Base-by-base conservation (phyloP, 345 rosid genomes). In the Eucalyptus microcorys region DNA sequence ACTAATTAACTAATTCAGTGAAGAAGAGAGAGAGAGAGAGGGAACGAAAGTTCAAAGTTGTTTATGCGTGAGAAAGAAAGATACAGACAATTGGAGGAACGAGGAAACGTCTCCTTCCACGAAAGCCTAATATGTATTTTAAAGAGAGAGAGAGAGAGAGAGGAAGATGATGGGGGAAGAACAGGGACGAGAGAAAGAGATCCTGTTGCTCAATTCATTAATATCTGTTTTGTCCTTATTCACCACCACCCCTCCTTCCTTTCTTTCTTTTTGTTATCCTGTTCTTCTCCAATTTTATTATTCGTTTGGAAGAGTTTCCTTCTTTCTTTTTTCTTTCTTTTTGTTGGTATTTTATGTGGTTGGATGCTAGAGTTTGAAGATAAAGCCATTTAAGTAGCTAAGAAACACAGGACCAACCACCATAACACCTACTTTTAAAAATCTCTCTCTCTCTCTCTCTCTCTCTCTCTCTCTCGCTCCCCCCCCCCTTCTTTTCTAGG, bases 81-180 rank as follows among this genome's bases (percentile, higher is more conserved):
- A 94, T 92, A 91, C 94, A 93, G 94, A 92, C 96, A 93, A 94
- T 93, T 91, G 96, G 92, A 92, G 92, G 94, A 86, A 93, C 96
- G 95, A 96, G 97, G 97, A 95, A 97, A 95, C 93, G 95, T 96
- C 97, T 93, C 87, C 96, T 94, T 95, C 96, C 92, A 87, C 89
- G 90, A 91, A 91, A 89, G 90, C 90, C 91, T 34, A 34, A 40
- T 34, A 34, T 34, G 87, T 32, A n/a, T 22, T 43, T 32, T 47
- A 50, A 85, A 85, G 53, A 85, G 32, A 40, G 89, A 87, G 89
- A 89, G 88, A 66, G 86, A 88, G 40, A 87, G 90, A 86, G 89
- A 87, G n/a, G 91, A 89, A 87, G 92, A 93, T 87, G 94, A 91
- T 87, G 92, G 92, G 89, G 76, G 90, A 91, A 90, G 91, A 81